These are phyloP conservation scores for Panicum miliaceum DNA, from an alignment of 176 grass and related monocot genomes.

Conservation along the genomic window DNA sequence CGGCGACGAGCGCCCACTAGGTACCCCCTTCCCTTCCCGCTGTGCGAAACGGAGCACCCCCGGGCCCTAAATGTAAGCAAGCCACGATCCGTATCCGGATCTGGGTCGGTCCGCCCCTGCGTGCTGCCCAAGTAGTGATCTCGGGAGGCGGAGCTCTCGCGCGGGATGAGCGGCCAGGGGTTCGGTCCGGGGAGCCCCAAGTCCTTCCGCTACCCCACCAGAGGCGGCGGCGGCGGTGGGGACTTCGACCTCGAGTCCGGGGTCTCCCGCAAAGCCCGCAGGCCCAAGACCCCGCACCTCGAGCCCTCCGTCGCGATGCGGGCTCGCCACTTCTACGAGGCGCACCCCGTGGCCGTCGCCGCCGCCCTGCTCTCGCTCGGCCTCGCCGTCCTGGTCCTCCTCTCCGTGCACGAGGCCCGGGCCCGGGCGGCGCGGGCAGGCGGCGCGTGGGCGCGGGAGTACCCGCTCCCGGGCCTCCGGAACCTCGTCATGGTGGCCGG, in stretches of 20 bases:
- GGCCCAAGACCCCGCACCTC: conserved; percentile 54
- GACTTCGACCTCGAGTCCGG: conserved; percentile 86
- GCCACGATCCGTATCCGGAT: no score
- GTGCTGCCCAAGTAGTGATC: background rate
- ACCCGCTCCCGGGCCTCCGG: conserved; percentile 59
- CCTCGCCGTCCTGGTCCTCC: conserved; percentile 57
- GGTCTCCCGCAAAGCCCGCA: conserved; percentile 57
- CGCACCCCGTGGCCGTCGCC: conserved; percentile 68
- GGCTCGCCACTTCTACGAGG: conserved; percentile 62
- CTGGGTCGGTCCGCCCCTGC: no score
- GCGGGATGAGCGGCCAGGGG: conserved; percentile 71
- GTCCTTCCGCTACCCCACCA: conserved; percentile 78
- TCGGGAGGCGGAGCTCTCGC: conserved; percentile 5
- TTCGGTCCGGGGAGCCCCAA: conserved; percentile 76
- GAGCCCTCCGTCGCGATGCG: conserved; percentile 51
- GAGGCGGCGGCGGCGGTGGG: conserved; percentile 51
- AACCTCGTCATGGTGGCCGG: conserved; percentile 95
- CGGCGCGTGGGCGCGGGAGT: conserved; percentile 26
- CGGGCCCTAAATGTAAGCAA: no score
- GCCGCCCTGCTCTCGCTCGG: conserved; percentile 67
- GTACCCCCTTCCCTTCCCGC: no score
- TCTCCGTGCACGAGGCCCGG: conserved; percentile 78
- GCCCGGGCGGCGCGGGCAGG: conserved; percentile 53
- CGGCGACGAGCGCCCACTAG: no score
- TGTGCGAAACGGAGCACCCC: no score